phyloP scores from a whole-genome alignment of 805 yeast species.

The Saturnispora diversa region DNA sequence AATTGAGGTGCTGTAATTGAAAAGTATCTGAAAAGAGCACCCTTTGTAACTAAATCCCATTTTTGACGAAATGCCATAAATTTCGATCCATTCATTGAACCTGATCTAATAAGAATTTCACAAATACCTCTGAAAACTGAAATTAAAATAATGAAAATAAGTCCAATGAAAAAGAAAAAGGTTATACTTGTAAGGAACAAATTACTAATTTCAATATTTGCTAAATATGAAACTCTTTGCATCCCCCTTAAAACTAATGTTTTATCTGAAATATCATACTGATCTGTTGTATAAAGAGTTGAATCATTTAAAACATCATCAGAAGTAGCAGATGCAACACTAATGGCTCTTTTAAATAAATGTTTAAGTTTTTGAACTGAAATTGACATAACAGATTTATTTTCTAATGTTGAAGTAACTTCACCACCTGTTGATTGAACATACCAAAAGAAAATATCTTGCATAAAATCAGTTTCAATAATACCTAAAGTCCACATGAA shows the following conservation, averaged over 20 bases:
- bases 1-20: slow-evolving; percentile 85
- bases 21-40: slow-evolving; percentile 76
- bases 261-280: slow-evolving; percentile 54
- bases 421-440: slow-evolving; percentile 91
- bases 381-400: slow-evolving; percentile 60
- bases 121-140: slow-evolving; percentile 59
- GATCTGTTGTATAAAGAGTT: slow-evolving; percentile 59
- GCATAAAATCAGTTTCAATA: slow-evolving; percentile 69
- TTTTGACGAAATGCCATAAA: slow-evolving; percentile 71
- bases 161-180: slow-evolving; percentile 72
- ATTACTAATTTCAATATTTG: slow-evolving; percentile 79
- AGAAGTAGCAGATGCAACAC: slow-evolving; percentile 34
- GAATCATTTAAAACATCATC: slow-evolving; percentile 42
- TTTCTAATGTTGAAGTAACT: slow-evolving; percentile 65
- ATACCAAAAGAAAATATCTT: slow-evolving; percentile 83
- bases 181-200: slow-evolving; percentile 81
- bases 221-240: slow-evolving; percentile 79
- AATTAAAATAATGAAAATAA: slow-evolving; percentile 47
- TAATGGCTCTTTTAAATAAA: slow-evolving; percentile 33
- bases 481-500: slow-evolving; percentile 96
- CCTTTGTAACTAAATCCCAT: slow-evolving; percentile 82
- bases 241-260: slow-evolving; percentile 84
- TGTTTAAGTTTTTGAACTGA: slow-evolving; percentile 60
- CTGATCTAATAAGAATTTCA: slow-evolving; percentile 54
- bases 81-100: slow-evolving; percentile 52